phyloP scores from a whole-genome alignment of 1,284 basidiomycete genomes.

The Porphyrellus sp. region DNA sequence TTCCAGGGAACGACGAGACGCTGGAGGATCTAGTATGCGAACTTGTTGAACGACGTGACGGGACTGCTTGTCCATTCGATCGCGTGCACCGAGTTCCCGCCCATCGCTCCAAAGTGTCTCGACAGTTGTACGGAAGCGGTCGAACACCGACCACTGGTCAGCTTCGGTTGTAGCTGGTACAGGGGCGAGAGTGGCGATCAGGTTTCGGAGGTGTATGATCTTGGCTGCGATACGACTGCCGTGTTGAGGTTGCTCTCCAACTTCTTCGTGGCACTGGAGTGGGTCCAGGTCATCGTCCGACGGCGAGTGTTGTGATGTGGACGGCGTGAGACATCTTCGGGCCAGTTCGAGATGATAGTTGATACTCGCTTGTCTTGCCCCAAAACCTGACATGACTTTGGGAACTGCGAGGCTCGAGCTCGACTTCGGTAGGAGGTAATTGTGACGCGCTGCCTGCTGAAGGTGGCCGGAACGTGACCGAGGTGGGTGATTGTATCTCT shows the following conservation, averaged over 20 bases:
- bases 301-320: conserved; percentile 2
- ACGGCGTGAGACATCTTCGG: conserved; percentile 17
- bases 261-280: not conserved
- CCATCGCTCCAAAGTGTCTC: conserved; percentile 24
- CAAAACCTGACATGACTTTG: conserved; percentile 5
- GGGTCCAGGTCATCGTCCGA: conserved; percentile 5
- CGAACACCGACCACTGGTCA: conserved; percentile 18
- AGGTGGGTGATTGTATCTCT: too few species aligned
- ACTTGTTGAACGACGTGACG: conserved; percentile 2
- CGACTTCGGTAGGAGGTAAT: not conserved
- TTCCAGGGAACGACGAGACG: conserved; percentile 13
- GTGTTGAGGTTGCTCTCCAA: conserved; percentile 5
- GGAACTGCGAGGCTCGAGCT: not conserved
- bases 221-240: conserved; percentile 25
- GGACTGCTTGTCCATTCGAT: conserved; percentile 3
- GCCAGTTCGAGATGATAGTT: conserved; percentile 23
- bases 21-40: not conserved
- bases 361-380: conserved; percentile 22
- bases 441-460: too few species aligned
- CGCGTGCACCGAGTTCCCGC: conserved; percentile 6
- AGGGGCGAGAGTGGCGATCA: conserved; percentile 22
- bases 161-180: conserved; percentile 26
- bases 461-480: too few species aligned
- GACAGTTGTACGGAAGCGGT: conserved; percentile 21
- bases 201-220: conserved; percentile 23